Conservation (phyloP, 108 stramenopile genomes). For the Conticribra guillardii region DNA sequence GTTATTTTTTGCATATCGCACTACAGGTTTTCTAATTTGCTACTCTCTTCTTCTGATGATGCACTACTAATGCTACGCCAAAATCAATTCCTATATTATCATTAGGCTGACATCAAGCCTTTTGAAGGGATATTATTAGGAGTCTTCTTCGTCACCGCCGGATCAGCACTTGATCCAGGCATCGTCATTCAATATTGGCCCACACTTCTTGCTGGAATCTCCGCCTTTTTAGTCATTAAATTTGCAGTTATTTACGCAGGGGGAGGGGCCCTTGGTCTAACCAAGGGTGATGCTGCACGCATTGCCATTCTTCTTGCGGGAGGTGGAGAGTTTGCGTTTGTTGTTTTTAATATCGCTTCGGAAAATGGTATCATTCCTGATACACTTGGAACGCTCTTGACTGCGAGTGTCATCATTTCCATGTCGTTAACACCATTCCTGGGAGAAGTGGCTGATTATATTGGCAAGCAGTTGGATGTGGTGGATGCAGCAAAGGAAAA, state of each 20-base stretch:
- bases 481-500: constrained; percentile 22
- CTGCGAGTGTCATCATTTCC: constrained; percentile 80
- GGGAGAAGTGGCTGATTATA: constrained; percentile 63
- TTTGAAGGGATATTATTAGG: constrained; percentile 85
- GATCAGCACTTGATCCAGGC: constrained; percentile 67
- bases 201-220: constrained; percentile 65
- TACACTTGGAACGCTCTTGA: constrained; percentile 56
- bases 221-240: constrained; percentile 61
- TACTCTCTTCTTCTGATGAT: not conserved
- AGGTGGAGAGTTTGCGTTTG: constrained; percentile 81
- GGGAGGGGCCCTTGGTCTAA: constrained; percentile 63
- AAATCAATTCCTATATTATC: no score
- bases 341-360: constrained; percentile 74
- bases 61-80: no score
- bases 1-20: not conserved
- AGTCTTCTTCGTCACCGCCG: constrained; percentile 79
- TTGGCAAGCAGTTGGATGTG: constrained; percentile 60
- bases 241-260: constrained; percentile 63
- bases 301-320: constrained; percentile 64
- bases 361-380: constrained; percentile 64
- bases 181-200: constrained; percentile 69
- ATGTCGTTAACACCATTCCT: constrained; percentile 76
- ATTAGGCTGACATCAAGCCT: constrained; percentile 82
- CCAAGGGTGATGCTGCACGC: constrained; percentile 65
- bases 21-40: not conserved